Percentiles rank a stretch among this genome's conserved stretches.
These are phyloP conservation scores for Talaromyces sp. DNA, from an alignment of 2,329 filamentous ascomycete species.

Conservation along the genomic window DNA sequence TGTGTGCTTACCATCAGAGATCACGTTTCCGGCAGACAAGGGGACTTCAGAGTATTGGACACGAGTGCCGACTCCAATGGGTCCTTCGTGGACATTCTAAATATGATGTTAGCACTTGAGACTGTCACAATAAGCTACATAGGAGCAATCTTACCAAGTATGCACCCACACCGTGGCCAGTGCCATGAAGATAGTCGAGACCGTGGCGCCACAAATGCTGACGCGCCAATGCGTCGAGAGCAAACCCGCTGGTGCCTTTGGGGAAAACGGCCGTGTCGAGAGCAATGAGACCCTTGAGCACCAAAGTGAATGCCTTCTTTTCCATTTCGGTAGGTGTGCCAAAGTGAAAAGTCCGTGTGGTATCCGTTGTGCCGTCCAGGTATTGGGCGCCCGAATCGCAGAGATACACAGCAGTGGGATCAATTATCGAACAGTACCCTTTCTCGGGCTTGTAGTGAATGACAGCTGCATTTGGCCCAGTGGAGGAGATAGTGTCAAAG, in stretches of 20 bases:
- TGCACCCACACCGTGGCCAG: constrained; percentile 90
- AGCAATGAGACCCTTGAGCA: constrained; percentile 89
- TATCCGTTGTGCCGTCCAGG: constrained; percentile 90
- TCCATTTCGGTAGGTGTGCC: constrained; percentile 77
- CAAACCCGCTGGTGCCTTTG: constrained; percentile 90
- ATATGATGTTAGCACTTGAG: not conserved
- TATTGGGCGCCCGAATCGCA: constrained; percentile 98
- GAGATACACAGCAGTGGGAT: constrained; percentile 80
- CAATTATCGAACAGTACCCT: constrained; percentile 73
- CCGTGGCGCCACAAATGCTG: constrained; percentile 92
- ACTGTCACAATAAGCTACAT: not conserved
- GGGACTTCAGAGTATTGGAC: constrained; percentile 88
- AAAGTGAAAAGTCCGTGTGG: constrained; percentile 89
- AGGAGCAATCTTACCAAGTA: constrained; percentile 57
- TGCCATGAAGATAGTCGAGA: constrained; percentile 92
- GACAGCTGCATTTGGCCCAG: constrained; percentile 83
- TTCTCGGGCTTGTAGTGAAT: constrained; percentile 93
- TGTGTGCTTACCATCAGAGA: constrained; percentile 61
- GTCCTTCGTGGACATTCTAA: constrained; percentile 88
- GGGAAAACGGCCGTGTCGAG: constrained; percentile 84
- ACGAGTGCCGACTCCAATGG: constrained; percentile 90
- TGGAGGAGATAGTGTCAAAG: constrained; percentile 94
- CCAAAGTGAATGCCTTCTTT: constrained; percentile 83
- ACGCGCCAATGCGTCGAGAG: constrained; percentile 78
- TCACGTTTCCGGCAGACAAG: constrained; percentile 83